Base-by-base conservation (phyloP, 228 moss, liverwort and hornwort genomes). In the Sphagnum fallax region DNA sequence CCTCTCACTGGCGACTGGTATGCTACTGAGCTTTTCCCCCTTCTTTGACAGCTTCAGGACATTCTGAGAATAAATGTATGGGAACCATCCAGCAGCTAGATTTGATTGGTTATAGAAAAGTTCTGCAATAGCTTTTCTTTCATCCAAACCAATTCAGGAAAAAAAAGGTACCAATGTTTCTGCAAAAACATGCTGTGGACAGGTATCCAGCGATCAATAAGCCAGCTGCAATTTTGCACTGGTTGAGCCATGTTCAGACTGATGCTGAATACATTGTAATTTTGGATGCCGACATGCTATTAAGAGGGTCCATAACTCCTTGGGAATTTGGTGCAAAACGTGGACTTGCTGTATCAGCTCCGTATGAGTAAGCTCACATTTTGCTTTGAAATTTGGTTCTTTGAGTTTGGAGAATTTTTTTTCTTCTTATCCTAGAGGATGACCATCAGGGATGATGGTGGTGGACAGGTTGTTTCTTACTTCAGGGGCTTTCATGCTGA, bases 171-270 rank as follows among this genome's bases (percentile, higher is more conserved):
- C 32, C 47, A 16, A 62, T 10, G 0, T 62, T 57, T 57, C 32
- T 32, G 32, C 32, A 2, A 32, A 32, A 8, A 13, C 13, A 4
- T 2, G 11, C 61, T 69, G 8, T 55, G 55, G 82, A 76, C 80
- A 97, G 96, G 84, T 98, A 98, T 75, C 91, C 97, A 51, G 97
- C 97, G 74, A 91, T 93, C 69, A 98, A 98, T 74, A 98, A 98
- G 80, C 97, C 97, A 53, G 97, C 93, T 73, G 90, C 85, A 73
- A 88, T 98, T 62, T 78, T 91, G 59, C 97, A 98, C 78, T 98
- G 97, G 97, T 82, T 98, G 73, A 90, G 84, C 82, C 97, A 98
- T 74, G 85, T 91, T 52, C 77, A 80, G 67, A 78, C 87, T 73
- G 85, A 98, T 72, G 93, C 90, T 5, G 97, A 98, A 65, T 98